Percentiles rank a stretch among this genome's conserved stretches.
Evolutionary conservation across 2,329 filamentous ascomycete genomes (phyloP).

Genomic region (Penicillium sclerotiorum): DNA sequence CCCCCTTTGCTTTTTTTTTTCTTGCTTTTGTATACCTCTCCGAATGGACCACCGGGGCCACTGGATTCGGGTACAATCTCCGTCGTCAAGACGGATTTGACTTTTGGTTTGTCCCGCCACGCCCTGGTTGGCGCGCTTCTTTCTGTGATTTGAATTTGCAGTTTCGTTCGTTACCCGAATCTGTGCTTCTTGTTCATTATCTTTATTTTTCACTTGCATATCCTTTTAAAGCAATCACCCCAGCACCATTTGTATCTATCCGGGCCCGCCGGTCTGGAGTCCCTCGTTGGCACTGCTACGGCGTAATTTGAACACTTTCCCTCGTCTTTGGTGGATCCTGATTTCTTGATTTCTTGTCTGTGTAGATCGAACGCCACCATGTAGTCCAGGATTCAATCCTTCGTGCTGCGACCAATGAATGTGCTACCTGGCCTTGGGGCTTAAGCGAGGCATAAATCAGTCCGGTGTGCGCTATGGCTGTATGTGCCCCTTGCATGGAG

Average conservation of each 20-base stretch:
- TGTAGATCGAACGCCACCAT: neutral
- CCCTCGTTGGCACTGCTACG: slow-evolving; percentile 18
- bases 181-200: neutral
- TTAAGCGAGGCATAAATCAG: no score
- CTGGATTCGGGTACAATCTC: slow-evolving; percentile 1
- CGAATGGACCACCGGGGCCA: slow-evolving; percentile 4
- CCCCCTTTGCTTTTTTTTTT: neutral
- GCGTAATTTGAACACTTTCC: slow-evolving; percentile 17
- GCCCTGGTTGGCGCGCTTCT: slow-evolving; percentile 5
- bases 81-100: neutral
- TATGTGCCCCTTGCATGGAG: neutral
- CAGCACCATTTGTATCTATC: slow-evolving; percentile 10
- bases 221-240: neutral
- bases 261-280: neutral
- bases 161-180: neutral
- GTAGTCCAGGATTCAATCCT: neutral
- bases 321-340: no score
- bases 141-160: slow-evolving; percentile 1
- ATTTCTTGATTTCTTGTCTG: neutral
- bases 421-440: neutral
- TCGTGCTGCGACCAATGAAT: neutral
- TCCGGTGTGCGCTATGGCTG: neutral
- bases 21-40: slow-evolving; percentile 12
- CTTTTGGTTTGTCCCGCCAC: neutral
- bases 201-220: neutral